Evolutionary conservation across 2,329 filamentous ascomycete genomes (phyloP).

Genomic region (Pseudophaeomoniella oleicola): DNA sequence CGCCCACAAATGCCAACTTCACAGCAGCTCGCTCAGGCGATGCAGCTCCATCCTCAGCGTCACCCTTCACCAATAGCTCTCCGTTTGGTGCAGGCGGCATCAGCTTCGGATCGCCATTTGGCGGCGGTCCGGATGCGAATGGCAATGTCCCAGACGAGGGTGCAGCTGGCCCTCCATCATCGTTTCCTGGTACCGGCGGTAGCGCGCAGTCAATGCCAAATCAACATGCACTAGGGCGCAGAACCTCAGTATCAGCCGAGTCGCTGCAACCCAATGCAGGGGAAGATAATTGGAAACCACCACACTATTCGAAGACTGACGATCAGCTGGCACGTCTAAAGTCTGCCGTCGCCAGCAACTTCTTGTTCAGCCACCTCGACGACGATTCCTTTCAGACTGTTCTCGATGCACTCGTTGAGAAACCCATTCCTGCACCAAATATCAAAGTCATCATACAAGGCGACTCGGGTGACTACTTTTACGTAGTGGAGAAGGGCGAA

Average conservation of each 20-base stretch:
- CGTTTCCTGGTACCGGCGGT: neutral
- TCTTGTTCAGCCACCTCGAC: slow-evolving; percentile 85
- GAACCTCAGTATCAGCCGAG: slow-evolving; percentile 93
- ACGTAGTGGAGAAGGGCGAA: slow-evolving; percentile 79
- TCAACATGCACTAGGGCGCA: slow-evolving; percentile 85
- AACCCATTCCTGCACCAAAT: slow-evolving; percentile 83
- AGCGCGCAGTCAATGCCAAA: slow-evolving; percentile 43
- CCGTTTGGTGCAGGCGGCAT: slow-evolving; percentile 38
- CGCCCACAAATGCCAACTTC: slow-evolving; percentile 54
- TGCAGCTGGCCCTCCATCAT: neutral
- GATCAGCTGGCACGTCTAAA: slow-evolving; percentile 72
- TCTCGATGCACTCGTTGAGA: slow-evolving; percentile 81
- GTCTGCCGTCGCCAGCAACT: slow-evolving; percentile 73
- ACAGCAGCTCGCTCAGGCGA: slow-evolving; percentile 23
- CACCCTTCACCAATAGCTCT: slow-evolving; percentile 28
- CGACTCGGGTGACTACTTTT: slow-evolving; percentile 94
- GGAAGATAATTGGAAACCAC: slow-evolving; percentile 82
- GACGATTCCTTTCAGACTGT: slow-evolving; percentile 84
- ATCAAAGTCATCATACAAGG: slow-evolving; percentile 89
- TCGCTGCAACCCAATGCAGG: slow-evolving; percentile 80
- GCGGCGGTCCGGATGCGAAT: slow-evolving; percentile 8
- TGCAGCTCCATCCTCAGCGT: slow-evolving; percentile 14
- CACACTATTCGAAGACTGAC: slow-evolving; percentile 64
- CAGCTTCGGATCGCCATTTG: slow-evolving; percentile 28
- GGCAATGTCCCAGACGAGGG: neutral